Conservation (phyloP, 164 flowering plant genomes). For the Vitis labrusca region DNA sequence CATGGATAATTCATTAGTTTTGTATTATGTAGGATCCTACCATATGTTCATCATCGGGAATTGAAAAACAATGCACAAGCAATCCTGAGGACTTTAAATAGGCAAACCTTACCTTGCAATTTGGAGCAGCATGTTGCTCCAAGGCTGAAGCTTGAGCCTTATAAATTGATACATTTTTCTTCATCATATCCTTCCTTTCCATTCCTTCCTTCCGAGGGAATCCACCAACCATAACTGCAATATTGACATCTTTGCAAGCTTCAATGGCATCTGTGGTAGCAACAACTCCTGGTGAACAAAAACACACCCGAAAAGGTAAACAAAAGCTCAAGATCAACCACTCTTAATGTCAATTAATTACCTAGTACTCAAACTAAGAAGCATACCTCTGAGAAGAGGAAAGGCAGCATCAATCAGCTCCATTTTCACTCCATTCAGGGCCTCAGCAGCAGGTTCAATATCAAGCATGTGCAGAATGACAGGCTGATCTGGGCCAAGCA, state of each 20-base stretch:
- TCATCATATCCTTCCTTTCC: constrained; percentile 93
- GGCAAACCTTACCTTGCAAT: constrained; percentile 62
- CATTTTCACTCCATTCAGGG: constrained; percentile 80
- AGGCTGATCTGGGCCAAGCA: constrained; percentile 90
- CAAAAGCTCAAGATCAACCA: not conserved
- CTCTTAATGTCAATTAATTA: not conserved
- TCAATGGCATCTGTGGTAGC: constrained; percentile 75
- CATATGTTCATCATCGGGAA: no score
- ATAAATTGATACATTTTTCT: constrained; percentile 73
- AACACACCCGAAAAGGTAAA: not conserved
- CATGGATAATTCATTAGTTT: no score
- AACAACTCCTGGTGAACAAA: constrained; percentile 51
- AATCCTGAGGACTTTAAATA: no score
- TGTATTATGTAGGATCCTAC: no score
- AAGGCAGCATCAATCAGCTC: constrained; percentile 85
- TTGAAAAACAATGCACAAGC: no score
- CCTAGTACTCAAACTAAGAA: not conserved
- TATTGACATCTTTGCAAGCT: constrained; percentile 66
- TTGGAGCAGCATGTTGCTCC: constrained; percentile 69
- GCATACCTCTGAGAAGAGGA: constrained; percentile 77
- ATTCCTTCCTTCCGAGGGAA: constrained; percentile 79
- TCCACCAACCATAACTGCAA: constrained; percentile 88
- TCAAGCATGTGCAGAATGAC: constrained; percentile 88
- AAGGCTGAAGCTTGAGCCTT: constrained; percentile 82
- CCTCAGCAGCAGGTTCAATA: constrained; percentile 60